phyloP scores from a whole-genome alignment of 306 rosid species.

The Mimosa bimucronata region DNA sequence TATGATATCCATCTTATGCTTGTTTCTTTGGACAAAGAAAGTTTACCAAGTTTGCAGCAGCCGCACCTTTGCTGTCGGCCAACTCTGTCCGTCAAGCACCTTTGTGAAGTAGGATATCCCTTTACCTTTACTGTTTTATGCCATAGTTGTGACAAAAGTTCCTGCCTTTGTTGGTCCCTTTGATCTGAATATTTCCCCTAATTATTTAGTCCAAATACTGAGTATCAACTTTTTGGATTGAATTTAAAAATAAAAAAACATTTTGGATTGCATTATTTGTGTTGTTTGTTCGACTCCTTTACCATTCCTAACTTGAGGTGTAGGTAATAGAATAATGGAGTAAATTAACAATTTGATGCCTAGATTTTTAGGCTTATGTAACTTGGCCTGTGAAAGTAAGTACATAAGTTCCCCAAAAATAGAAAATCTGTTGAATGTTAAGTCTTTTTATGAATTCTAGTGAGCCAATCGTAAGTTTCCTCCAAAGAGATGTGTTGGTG shows the following conservation, averaged over 20 bases:
- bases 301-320: background rate
- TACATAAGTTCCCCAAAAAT: background rate
- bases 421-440: background rate
- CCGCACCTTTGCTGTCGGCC: conserved; percentile 88
- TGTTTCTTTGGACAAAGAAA: conserved; percentile 64
- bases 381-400: background rate
- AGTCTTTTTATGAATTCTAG: background rate
- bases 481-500: background rate
- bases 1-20: conserved; percentile 80
- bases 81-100: conserved; percentile 70
- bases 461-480: background rate
- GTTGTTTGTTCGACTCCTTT: background rate
- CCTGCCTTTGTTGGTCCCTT: conserved; percentile 24
- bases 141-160: conserved; percentile 9
- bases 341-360: background rate
- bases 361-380: background rate
- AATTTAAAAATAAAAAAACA: background rate
- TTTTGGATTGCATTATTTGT: background rate
- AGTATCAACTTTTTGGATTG: background rate
- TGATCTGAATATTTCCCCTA: background rate
- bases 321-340: background rate
- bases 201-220: background rate
- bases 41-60: conserved; percentile 69
- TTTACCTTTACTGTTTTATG: conserved; percentile 11
- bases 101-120: conserved; percentile 68